Conservation (phyloP, 1,284 basidiomycete species). For the Inonotus obliquus region DNA sequence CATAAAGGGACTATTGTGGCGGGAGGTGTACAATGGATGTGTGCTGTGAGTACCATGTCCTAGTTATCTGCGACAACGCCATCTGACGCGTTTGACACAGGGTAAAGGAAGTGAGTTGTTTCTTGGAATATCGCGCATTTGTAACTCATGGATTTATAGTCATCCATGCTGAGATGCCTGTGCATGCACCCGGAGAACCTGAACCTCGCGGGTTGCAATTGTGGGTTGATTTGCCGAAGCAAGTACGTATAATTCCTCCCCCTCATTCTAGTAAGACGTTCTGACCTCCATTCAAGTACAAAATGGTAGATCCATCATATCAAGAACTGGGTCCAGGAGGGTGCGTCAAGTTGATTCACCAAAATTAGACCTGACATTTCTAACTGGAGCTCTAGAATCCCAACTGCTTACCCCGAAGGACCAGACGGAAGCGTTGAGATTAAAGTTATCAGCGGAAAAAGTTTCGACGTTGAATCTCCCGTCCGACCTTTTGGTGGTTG, state of each 20-base stretch:
- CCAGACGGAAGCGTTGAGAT: slow-evolving; percentile 67
- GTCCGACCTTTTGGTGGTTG: slow-evolving; percentile 89
- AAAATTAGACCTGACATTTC: background rate
- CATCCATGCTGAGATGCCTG: slow-evolving; percentile 89
- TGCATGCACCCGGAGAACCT: slow-evolving; percentile 62
- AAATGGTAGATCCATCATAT: slow-evolving; percentile 80
- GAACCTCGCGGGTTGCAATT: slow-evolving; percentile 83
- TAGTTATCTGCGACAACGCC: background rate
- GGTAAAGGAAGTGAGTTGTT: slow-evolving; percentile 37
- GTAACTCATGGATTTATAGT: slow-evolving; percentile 31
- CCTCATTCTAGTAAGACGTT: background rate
- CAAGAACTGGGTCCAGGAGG: slow-evolving; percentile 66
- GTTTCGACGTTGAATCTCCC: slow-evolving; percentile 81
- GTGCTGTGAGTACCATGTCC: slow-evolving; percentile 53
- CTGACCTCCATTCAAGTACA: slow-evolving; percentile 54
- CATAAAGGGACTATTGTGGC: slow-evolving; percentile 78
- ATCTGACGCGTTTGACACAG: slow-evolving; percentile 21
- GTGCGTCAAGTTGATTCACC: slow-evolving; percentile 34
- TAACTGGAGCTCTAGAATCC: slow-evolving; percentile 46
- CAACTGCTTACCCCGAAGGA: slow-evolving; percentile 68
- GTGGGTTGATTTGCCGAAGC: slow-evolving; percentile 89
- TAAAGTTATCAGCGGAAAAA: slow-evolving; percentile 87
- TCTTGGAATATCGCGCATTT: background rate
- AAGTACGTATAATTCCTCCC: slow-evolving; percentile 34
- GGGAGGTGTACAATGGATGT: slow-evolving; percentile 96